Base-by-base conservation (phyloP, 768 basidiomycete genomes). In the Terana coerulea region DNA sequence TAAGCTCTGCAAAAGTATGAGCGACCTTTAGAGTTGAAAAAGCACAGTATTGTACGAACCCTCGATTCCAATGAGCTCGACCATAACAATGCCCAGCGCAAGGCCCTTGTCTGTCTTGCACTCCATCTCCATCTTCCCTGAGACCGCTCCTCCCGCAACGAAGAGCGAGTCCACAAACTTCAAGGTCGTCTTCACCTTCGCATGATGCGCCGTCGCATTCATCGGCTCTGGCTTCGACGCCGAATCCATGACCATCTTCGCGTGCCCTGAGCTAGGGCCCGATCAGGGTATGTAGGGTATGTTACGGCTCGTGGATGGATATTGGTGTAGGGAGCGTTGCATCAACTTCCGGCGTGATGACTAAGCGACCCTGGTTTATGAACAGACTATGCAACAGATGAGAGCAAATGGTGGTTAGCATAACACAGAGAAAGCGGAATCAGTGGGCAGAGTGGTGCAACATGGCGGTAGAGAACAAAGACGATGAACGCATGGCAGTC, bases 41-140 rank as follows among this genome's bases (percentile, higher is more conserved):
- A 8, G n/a, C n/a, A n/a, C n/a, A n/a, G n/a, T n/a, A n/a, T n/a
- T 35, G 12, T 21, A 37, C 69, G 41, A 48, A 84, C 87, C 86
- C 79, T 90, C 83, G 49, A 81, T 73, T 1, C 81, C 90, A 49
- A 83, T 77, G 19, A 92, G 70, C 64, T 91, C 90, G 31, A 91
- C 79, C 79, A 86, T 84, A 59, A 91, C 87, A 12, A 81, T 65
- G 17, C 82, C 79, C 49, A 92, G 79, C 11, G 88, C 90, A 24
- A 92, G 76, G 4, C 83, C 78, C 60, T 67, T 67, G 69, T 90
- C 90, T 1, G 87, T 80, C 58, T 80, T 78, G 67, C 83, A 87
- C 67, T 91, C 89, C 62, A 91, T 74, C 64, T 89, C 81, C 76
- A 91, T 76, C 70, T 85, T 89, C 10, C 90, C 90, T 5, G 81